Conservation (phyloP, 2,329 filamentous ascomycete genomes). For the Huntiella moniliformis region DNA sequence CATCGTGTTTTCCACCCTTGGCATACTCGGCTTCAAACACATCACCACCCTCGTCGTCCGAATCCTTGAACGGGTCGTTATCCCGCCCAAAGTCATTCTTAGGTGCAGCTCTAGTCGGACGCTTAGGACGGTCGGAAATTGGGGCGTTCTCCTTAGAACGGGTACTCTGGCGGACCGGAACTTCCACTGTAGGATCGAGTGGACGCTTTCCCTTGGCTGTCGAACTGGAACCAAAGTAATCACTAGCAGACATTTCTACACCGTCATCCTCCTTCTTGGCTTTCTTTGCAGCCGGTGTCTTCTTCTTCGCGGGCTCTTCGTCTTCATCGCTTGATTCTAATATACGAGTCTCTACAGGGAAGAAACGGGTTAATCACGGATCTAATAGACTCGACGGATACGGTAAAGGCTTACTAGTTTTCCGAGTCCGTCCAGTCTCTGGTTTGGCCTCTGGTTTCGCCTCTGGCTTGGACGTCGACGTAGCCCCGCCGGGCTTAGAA, state of each 20-base stretch:
- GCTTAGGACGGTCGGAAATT: conserved; percentile 9
- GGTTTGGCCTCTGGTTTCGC: conserved; percentile 28
- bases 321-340: conserved; percentile 64
- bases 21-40: conserved; percentile 58
- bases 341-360: conserved; percentile 38
- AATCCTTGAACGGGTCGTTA: conserved; percentile 42
- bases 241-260: conserved; percentile 33
- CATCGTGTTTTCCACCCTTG: conserved; percentile 44
- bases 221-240: conserved; percentile 29
- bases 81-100: conserved; percentile 20
- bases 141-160: conserved; percentile 24
- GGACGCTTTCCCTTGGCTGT: conserved; percentile 20
- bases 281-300: conserved; percentile 29
- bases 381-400: background rate
- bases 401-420: conserved; percentile 23
- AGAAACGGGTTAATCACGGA: conserved; percentile 12
- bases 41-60: conserved; percentile 47
- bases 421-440: conserved; percentile 18
- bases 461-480: conserved; percentile 27
- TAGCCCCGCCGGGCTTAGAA: conserved; percentile 49
- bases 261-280: conserved; percentile 32
- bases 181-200: conserved; percentile 21
- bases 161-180: conserved; percentile 34
- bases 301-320: conserved; percentile 23
- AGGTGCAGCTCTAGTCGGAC: background rate